Conservation (phyloP, 257 asterid species). For the Rehmannia glutinosa region DNA sequence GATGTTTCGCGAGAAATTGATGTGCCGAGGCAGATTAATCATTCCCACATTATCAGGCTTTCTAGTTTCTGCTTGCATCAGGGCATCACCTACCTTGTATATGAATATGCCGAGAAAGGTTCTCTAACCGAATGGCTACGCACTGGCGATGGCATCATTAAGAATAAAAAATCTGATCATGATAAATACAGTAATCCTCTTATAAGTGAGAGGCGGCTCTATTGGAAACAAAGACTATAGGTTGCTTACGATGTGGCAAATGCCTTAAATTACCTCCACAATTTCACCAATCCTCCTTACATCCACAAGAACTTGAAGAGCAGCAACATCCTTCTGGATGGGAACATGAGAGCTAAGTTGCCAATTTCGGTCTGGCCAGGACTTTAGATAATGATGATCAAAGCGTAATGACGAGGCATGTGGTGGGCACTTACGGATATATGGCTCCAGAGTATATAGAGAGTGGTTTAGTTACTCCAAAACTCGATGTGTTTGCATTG, state of each 20-base stretch:
- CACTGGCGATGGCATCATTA: neutral
- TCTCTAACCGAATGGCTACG: slow-evolving; percentile 41
- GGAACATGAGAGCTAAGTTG: slow-evolving; percentile 45
- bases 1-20: slow-evolving; percentile 43
- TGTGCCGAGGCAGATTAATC: slow-evolving; percentile 45
- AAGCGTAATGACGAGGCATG: slow-evolving; percentile 36
- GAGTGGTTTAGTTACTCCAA: slow-evolving; percentile 48
- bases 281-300: slow-evolving; percentile 54
- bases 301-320: slow-evolving; percentile 60
- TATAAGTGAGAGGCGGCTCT: slow-evolving; percentile 6
- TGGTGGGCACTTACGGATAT: slow-evolving; percentile 55
- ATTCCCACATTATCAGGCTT: slow-evolving; percentile 48
- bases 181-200: neutral
- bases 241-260: slow-evolving; percentile 54
- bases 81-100: slow-evolving; percentile 56
- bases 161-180: neutral
- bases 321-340: slow-evolving; percentile 48
- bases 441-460: slow-evolving; percentile 63
- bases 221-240: slow-evolving; percentile 56
- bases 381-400: slow-evolving; percentile 12
- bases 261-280: slow-evolving; percentile 61
- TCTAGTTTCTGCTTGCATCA: slow-evolving; percentile 55
- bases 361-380: slow-evolving; percentile 42
- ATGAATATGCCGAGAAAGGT: slow-evolving; percentile 53
- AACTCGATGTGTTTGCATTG: slow-evolving; percentile 49